A percentile compares a stretch with the other conserved stretches of the same genome.
Evolutionary conservation across 148 eudicot species (phyloP).

Genomic region (Polygonum maritimum): DNA sequence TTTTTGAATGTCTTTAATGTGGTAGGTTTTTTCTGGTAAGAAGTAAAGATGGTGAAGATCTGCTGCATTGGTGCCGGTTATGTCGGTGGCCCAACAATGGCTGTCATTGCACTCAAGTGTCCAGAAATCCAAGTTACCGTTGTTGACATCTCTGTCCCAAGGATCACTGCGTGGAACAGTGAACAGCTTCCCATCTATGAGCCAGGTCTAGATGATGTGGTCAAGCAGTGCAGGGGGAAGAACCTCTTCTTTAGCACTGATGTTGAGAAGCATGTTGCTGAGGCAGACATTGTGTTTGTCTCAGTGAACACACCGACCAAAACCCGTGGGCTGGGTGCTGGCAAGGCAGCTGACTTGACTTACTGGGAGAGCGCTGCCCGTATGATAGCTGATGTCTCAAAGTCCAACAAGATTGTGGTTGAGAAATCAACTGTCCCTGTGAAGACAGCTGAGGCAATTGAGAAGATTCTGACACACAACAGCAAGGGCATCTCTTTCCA

Average conservation of each 20-base stretch:
- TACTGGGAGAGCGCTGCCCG: conserved; percentile 26
- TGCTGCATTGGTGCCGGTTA: conserved; percentile 23
- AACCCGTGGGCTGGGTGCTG: conserved; percentile 23
- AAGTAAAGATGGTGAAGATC: conserved; percentile 16
- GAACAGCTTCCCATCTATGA: conserved; percentile 22
- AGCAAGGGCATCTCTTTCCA: conserved; percentile 18
- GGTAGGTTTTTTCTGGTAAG: neutral
- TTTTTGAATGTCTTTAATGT: neutral
- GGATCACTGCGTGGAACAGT: conserved; percentile 24
- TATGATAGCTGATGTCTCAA: conserved; percentile 21
- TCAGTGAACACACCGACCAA: conserved; percentile 23
- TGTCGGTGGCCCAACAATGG: conserved; percentile 26
- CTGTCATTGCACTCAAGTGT: conserved; percentile 22
- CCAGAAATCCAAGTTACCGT: conserved; percentile 18
- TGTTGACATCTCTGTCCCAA: conserved; percentile 15
- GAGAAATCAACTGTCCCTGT: conserved; percentile 19
- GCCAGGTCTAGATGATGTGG: conserved; percentile 22
- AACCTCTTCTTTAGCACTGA: conserved; percentile 26
- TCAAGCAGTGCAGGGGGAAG: conserved; percentile 22
- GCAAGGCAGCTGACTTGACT: conserved; percentile 20
- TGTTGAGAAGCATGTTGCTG: conserved; percentile 21
- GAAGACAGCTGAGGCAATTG: conserved; percentile 20
- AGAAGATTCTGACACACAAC: conserved; percentile 19
- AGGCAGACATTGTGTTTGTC: conserved; percentile 17
- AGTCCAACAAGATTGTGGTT: conserved; percentile 17